A percentile compares a stretch with the other conserved stretches of the same genome.
Conservation (phyloP, 2,329 filamentous ascomycete genomes). For the Tolypocladium sp. region DNA sequence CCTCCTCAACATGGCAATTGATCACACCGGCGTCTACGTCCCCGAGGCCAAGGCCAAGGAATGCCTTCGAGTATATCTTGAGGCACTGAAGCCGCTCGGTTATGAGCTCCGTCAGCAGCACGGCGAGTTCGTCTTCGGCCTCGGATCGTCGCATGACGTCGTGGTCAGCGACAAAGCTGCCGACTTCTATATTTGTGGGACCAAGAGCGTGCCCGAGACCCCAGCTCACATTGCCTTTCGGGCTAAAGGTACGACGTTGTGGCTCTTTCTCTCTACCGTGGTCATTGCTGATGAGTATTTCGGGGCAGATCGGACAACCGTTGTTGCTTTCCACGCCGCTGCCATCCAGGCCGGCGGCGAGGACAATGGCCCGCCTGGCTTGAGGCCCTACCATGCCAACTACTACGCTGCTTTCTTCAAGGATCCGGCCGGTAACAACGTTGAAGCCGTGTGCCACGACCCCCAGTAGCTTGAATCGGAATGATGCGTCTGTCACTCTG, state of each 20-base stretch:
- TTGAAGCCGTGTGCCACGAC: constrained; percentile 30
- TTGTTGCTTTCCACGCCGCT: constrained; percentile 33
- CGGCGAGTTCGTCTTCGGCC: constrained; percentile 18
- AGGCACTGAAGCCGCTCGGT: constrained; percentile 24
- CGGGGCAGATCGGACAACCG: constrained; percentile 24
- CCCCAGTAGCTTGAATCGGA: neutral
- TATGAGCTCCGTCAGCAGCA: constrained; percentile 20
- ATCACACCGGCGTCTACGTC: constrained; percentile 22
- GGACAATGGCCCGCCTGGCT: constrained; percentile 39
- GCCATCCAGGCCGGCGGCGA: constrained; percentile 33
- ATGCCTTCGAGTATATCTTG: constrained; percentile 22
- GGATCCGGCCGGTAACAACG: constrained; percentile 43
- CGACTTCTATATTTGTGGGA: constrained; percentile 22
- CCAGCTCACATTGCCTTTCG: constrained; percentile 20
- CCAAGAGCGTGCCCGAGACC: constrained; percentile 4
- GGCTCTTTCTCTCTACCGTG: neutral
- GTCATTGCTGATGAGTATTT: neutral
- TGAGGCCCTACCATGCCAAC: constrained; percentile 29
- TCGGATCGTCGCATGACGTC: constrained; percentile 13
- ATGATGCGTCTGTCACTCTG: too few species aligned
- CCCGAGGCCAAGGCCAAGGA: constrained; percentile 17
- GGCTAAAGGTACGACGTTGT: constrained; percentile 15
- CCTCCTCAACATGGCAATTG: constrained; percentile 21
- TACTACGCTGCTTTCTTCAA: constrained; percentile 43
- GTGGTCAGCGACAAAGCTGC: constrained; percentile 9